Evolutionary conservation across 208 protist genomes (phyloP).

Genomic region (Strigomonas culicis): DNA sequence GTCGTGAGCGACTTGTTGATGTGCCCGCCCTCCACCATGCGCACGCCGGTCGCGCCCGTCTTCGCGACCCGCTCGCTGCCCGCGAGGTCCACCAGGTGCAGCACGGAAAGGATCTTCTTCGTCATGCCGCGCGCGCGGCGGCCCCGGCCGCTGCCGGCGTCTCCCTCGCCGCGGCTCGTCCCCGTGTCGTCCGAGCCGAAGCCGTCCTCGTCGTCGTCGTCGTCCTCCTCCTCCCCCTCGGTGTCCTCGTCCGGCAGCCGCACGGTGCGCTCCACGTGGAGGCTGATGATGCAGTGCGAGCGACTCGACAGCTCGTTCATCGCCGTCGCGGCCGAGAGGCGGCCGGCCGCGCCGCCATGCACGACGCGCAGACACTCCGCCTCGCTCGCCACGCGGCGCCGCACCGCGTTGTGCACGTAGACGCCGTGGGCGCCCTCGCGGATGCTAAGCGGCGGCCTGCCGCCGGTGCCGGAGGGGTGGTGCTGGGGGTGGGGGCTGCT

Average conservation of each 20-base stretch:
- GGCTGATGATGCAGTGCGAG: constrained; percentile 95
- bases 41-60: constrained; percentile 86
- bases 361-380: constrained; percentile 64
- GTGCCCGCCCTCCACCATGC: constrained; percentile 93
- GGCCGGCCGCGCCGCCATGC: constrained; percentile 33
- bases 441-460: constrained; percentile 38
- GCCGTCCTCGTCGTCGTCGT: no score
- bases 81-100: constrained; percentile 95
- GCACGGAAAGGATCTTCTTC: constrained; percentile 42
- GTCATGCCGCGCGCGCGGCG: constrained; percentile 13
- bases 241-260: not conserved
- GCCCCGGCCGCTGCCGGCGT: not conserved
- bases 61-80: constrained; percentile 92
- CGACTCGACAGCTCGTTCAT: constrained; percentile 94
- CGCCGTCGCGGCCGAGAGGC: constrained; percentile 73
- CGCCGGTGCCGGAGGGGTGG: constrained; percentile 16
- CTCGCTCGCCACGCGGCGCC: constrained; percentile 38
- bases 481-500: not conserved
- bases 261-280: constrained; percentile 81
- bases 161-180: no score
- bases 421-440: constrained; percentile 77
- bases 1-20: constrained; percentile 88
- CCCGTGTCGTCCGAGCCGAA: no score
- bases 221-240: no score
- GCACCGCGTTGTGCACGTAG: constrained; percentile 77